Base-by-base conservation (phyloP, 495 filamentous ascomycete genomes). In the Friedmanniomyces endolithicus region DNA sequence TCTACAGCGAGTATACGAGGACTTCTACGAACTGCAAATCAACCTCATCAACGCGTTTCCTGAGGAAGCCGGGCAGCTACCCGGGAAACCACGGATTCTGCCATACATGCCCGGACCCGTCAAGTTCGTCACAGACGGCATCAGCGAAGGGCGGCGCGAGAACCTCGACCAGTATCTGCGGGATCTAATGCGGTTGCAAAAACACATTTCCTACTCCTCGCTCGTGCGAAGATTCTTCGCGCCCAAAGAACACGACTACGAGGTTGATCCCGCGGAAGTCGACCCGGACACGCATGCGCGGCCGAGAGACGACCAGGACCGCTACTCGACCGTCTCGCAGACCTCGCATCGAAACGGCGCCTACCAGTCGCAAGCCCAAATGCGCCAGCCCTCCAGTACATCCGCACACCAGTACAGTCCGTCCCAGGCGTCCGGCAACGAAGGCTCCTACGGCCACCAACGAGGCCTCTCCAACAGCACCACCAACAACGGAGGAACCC, bases 51-150 rank as follows among this genome's bases (percentile, higher is more conserved):
- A 87, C 39, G 87, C 94, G 61, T 97, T 95, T 65, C 90, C 92
- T 34, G 81, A 86, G 16, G 94, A 97, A 65, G 90, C 92, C 25
- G 90, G 92, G 22, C 85, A 85, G 25, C 85, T 86, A 50, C 81
- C 80, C 47, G 78, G 79, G 39, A 81, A 83, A 59, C 80, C 84
- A 50, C 82, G 92, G 29, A 86, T 85, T 16, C 68, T 98, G 7
- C 92, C 92, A n/a, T 98, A 90, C 69, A 98, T 98, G 92, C 92
- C 92, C 19, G 92, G 92, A 11, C 92, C 92, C 20, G 90, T 98
- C 61, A 94, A 90, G 53, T 94, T 94, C 70, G 94, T 98, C 50
- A 98, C 94, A 16, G 94, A 96, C 65, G 87, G 87, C 7, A 96
- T 98, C 63, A 94, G 89, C 35, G 88, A 95, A 59, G 92, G 88